Base-by-base conservation (phyloP, 2,329 filamentous ascomycete species). In the Fusarium sp. region DNA sequence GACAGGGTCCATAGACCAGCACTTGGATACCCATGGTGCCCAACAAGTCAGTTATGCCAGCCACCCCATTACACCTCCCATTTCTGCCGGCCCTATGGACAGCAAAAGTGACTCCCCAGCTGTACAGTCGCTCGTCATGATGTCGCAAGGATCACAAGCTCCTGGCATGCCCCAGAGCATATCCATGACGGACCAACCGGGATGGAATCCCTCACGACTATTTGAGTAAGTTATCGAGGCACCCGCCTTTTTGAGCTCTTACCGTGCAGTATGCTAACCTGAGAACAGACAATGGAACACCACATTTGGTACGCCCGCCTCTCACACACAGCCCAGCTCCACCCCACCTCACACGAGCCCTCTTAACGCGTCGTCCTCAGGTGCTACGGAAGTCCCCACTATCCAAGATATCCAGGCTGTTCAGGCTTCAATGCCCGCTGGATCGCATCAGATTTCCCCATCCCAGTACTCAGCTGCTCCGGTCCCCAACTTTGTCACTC, bases 191-290 rank as follows among this genome's bases (percentile, higher is more conserved):
- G 90, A 91, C 62, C 85, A 87, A 47, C 84, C 86, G 24, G 81
- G 85, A 56, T 97, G 94, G 94, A 96, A 97, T 74, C 94, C 94
- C 24, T 87, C 92, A 32, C 88, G 91, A 61, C 93, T 97, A 70
- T 95, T 97, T 85, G 92, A 95, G 93, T 97, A 87, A 85, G 92
- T 87, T 41, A 13, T n/a, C 30, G 13, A 28, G 17, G 17, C 13
- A 13, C 7, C 33, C n/a, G 30, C n/a, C 13, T 17, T 20, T 4
- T 30, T 30, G 28, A 28, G 2, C 22, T 7, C 10, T 26, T 4
- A 22, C 11, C 19, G 46, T 33, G 20, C 37, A 47, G 33, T 17
- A 22, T 57, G 43, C 55, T 67, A 49, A 65, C 53, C 39, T 30
- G 43, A 19, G n/a, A 40, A 7, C 57, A 97, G 94, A 79, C 93